Conservation (phyloP, 768 basidiomycete species). For the Termitomyces bulborhizus region DNA sequence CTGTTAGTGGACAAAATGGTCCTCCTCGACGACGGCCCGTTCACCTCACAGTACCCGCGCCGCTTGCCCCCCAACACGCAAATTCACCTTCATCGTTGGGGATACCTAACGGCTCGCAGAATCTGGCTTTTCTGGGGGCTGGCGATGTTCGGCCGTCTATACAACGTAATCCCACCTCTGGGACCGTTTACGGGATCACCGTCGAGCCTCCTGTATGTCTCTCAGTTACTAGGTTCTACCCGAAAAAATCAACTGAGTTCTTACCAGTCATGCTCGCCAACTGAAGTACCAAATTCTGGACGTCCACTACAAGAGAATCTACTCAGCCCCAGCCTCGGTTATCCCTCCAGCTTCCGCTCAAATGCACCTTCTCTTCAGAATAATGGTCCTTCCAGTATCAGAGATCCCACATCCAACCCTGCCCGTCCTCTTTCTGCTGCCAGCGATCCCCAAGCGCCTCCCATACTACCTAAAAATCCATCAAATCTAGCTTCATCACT, state of each 20-base stretch:
- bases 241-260: neutral
- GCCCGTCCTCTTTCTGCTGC: slow-evolving; percentile 5
- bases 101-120: slow-evolving; percentile 1
- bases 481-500: neutral
- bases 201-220: slow-evolving; percentile 17
- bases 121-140: neutral
- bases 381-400: neutral
- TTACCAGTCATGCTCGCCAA: slow-evolving; percentile 16
- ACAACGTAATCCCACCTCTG: slow-evolving; percentile 2
- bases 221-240: neutral
- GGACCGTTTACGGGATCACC: slow-evolving; percentile 14
- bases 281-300: slow-evolving; percentile 9
- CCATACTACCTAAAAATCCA: neutral
- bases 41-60: slow-evolving; percentile 16
- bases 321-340: slow-evolving; percentile 9
- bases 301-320: slow-evolving; percentile 5
- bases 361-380: neutral
- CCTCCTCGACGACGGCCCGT: slow-evolving; percentile 13
- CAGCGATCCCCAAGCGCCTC: neutral
- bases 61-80: slow-evolving; percentile 6
- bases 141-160: slow-evolving; percentile 1
- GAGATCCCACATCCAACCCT: neutral
- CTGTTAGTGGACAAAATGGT: neutral
- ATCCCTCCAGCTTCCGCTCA: slow-evolving; percentile 5
- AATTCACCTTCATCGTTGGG: neutral